Evolutionary conservation across 2,329 filamentous ascomycete species (phyloP).

Genomic region (Verticillium zaregamsianum): DNA sequence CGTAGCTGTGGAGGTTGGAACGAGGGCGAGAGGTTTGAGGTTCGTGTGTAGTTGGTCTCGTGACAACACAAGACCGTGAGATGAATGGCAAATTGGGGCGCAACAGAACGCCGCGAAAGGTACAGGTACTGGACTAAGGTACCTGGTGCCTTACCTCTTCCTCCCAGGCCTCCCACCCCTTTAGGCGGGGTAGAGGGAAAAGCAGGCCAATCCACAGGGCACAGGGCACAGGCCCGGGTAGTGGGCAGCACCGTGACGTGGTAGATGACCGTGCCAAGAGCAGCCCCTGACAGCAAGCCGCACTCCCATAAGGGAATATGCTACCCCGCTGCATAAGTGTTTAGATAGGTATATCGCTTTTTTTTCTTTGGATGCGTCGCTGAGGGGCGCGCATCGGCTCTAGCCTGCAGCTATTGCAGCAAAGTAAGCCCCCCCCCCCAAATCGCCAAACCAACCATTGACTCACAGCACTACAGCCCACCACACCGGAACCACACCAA

Average conservation of each 20-base stretch:
- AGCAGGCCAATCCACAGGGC: too few relatives aligned
- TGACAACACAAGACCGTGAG: not conserved
- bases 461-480: not conserved
- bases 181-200: too few relatives aligned
- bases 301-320: not conserved
- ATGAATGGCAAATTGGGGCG: not conserved
- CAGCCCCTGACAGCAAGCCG: not conserved
- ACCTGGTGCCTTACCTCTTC: too few relatives aligned
- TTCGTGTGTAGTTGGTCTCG: not conserved
- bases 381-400: not conserved
- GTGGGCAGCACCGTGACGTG: too few relatives aligned
- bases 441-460: not conserved
- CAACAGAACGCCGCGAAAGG: not conserved
- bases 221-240: too few relatives aligned
- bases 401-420: not conserved
- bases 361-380: not conserved
- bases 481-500: not conserved
- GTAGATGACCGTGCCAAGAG: not conserved
- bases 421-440: not conserved
- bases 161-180: too few relatives aligned
- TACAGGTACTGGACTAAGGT: not conserved
- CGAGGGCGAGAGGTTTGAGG: not conserved
- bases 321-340: not conserved
- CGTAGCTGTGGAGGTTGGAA: not conserved
- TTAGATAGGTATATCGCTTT: not conserved